Conservation (phyloP, 768 basidiomycete species). For the Sarcodon sp. region DNA sequence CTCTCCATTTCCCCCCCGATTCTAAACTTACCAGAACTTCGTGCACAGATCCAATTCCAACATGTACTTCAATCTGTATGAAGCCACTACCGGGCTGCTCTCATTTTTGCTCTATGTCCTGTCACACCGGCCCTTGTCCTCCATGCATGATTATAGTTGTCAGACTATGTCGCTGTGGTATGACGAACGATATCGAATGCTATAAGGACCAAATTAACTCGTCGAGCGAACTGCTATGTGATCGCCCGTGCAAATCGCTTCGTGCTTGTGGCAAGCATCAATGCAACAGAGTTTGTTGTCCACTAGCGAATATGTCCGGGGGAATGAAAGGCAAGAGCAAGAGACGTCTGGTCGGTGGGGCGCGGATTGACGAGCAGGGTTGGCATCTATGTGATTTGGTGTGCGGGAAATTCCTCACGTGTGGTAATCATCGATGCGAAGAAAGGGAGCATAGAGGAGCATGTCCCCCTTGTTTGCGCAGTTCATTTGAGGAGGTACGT, state of each 20-base stretch:
- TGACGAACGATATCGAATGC: conserved; percentile 44
- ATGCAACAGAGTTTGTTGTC: conserved; percentile 80
- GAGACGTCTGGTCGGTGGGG: conserved; percentile 27
- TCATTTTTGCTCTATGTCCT: conserved; percentile 57
- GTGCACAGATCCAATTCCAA: conserved; percentile 73
- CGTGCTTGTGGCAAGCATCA: conserved; percentile 81
- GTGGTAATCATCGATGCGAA: conserved; percentile 74
- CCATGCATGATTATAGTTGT: conserved; percentile 62
- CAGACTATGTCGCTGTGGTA: conserved; percentile 80
- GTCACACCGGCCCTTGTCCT: conserved; percentile 73
- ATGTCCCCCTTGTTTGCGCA: conserved; percentile 76
- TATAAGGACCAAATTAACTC: conserved; percentile 23
- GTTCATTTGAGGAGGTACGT: conserved; percentile 83
- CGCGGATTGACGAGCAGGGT: conserved; percentile 49
- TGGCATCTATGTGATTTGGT: conserved; percentile 78
- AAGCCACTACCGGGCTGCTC: conserved; percentile 53
- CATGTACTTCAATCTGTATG: conserved; percentile 57
- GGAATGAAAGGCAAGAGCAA: conserved; percentile 47
- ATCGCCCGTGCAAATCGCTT: conserved; percentile 63
- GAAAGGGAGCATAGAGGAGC: conserved; percentile 69
- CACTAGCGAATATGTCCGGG: conserved; percentile 53
- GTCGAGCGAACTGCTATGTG: conserved; percentile 57
- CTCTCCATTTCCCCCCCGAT: conserved; percentile 22
- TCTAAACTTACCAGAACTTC: conserved; percentile 22
- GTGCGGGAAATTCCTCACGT: conserved; percentile 59